Percentiles rank a stretch among this genome's conserved stretches.
Conservation (phyloP, 1,284 basidiomycete genomes). For the Microbotryum saponariae region DNA sequence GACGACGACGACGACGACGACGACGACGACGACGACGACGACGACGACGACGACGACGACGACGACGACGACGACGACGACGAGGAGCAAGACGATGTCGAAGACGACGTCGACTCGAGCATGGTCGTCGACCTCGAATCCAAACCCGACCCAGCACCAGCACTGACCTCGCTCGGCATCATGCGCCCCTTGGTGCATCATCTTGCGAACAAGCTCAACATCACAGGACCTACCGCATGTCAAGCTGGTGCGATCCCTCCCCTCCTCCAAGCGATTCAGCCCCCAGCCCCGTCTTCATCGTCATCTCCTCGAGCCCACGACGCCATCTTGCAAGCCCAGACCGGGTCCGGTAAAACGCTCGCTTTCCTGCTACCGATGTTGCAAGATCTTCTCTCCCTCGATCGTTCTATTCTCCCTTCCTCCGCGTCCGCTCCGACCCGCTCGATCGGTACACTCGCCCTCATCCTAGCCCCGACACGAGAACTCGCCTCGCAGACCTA, state of each 20-base stretch:
- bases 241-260: constrained; percentile 73
- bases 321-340: constrained; percentile 93
- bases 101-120: constrained; percentile 52
- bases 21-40: constrained; percentile 33
- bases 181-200: constrained; percentile 74
- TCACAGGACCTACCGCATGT: constrained; percentile 81
- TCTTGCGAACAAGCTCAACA: constrained; percentile 67
- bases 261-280: constrained; percentile 47
- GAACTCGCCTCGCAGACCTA: constrained; percentile 92
- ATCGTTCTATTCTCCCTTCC: constrained; percentile 51
- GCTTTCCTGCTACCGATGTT: constrained; percentile 92
- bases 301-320: constrained; percentile 51
- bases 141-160: constrained; percentile 47
- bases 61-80: constrained; percentile 16
- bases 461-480: constrained; percentile 89
- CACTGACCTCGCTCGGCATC: constrained; percentile 52
- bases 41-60: constrained; percentile 12
- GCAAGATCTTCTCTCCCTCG: constrained; percentile 84
- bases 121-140: constrained; percentile 51
- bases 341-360: constrained; percentile 95
- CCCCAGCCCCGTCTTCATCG: constrained; percentile 41
- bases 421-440: constrained; percentile 4
- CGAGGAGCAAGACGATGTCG: not conserved
- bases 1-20: constrained; percentile 26
- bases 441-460: constrained; percentile 78